Base-by-base conservation (phyloP, 257 asterid genomes). In the Gentiana straminea region DNA sequence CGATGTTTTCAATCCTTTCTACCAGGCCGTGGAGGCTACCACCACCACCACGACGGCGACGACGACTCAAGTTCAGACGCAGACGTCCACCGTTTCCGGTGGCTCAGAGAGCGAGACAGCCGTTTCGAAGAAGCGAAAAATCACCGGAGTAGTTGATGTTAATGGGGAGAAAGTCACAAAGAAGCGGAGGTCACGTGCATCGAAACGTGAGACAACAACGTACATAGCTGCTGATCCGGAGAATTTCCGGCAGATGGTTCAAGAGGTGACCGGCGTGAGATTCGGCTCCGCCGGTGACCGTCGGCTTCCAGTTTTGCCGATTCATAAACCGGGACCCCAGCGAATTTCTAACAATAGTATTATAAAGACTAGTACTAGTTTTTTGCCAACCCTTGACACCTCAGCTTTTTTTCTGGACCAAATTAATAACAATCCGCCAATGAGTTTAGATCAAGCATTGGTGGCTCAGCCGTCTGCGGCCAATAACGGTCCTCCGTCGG, bases 241-340 rank as follows among this genome's bases (percentile, higher is more conserved):
- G 39, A 82, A 84, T 58, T 90, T 90, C 75, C 64, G 96, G 60
- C 86, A 77, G 82, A 84, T 90, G 94, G 98, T 90, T 73, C 98
- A 90, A 83, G 81, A 90, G 73, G 91, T 90, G 52, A 90, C 96
- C 1, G 98, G 98, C 1, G 80, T 75, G 50, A 74, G 79, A 10
- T 65, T 83, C 64, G 50, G 68, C 15, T 65, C 81, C 64, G 50
- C 66, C 15, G 84, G 84, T 9, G 64, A 54, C 63, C 80, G 64
- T 0, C 73, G 61, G 64, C 39, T 73, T 35, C 60, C 76, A 52
- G 54, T 52, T 44, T 55, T 72, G 15, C 64, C 78, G 35, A 55
- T 83, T 58, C 15, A 79, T 46, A 89, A 76, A 65, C 94, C 87
- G 8, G 89, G 86, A 73, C 93, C 93, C 1, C 77, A 79, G 33